These are phyloP conservation scores for Fusarium sp. DNA, from an alignment of 2,329 filamentous ascomycete genomes.

Conservation along the genomic window DNA sequence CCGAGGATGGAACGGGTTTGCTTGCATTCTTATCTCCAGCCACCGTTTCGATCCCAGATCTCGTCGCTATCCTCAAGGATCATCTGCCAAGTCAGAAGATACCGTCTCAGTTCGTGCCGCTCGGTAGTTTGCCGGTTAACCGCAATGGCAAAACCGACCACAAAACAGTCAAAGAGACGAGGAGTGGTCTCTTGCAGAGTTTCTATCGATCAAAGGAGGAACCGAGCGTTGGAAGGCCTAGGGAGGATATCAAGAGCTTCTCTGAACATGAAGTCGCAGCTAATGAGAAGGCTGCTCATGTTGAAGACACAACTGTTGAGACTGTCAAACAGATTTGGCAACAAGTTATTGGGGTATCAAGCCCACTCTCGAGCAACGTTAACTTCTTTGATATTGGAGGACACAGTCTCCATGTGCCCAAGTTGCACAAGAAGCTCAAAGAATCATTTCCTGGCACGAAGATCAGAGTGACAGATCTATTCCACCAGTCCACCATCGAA, in stretches of 20 bases:
- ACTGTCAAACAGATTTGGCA: not conserved
- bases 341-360: not conserved
- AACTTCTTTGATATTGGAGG: not conserved
- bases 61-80: not conserved
- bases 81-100: not conserved
- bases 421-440: not conserved
- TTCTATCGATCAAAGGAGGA: not conserved
- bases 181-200: not conserved
- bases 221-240: not conserved
- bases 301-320: not conserved
- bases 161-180: not conserved
- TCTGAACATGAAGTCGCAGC: not conserved
- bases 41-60: not conserved
- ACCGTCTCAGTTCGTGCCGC: not conserved
- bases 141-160: not conserved
- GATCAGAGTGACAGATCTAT: not conserved
- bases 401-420: not conserved
- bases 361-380: not conserved
- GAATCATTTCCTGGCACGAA: not conserved
- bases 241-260: not conserved
- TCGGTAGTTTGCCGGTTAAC: not conserved
- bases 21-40: not conserved
- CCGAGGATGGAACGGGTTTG: not conserved
- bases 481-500: not conserved
- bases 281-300: not conserved